Evolutionary conservation across 306 rosid species (phyloP).

Genomic region (Macrotyloma uniflorum): DNA sequence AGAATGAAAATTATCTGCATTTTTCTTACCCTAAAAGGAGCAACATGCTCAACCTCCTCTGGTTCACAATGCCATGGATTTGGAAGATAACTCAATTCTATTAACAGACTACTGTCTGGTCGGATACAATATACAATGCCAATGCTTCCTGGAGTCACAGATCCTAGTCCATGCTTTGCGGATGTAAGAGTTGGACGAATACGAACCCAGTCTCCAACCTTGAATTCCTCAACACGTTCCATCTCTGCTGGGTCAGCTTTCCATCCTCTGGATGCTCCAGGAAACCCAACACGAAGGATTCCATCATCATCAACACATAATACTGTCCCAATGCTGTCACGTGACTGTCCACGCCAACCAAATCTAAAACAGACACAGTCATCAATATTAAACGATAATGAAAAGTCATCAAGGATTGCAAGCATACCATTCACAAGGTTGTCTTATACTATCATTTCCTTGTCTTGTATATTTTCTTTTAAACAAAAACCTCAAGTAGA

Average conservation of each 20-base stretch:
- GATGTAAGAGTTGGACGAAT: conserved; percentile 96
- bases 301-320: conserved; percentile 98
- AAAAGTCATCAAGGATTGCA: conserved; percentile 9
- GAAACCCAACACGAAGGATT: conserved; percentile 97
- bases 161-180: conserved; percentile 95
- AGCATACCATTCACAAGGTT: conserved; percentile 14
- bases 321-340: conserved; percentile 96
- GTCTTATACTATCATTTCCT: background rate
- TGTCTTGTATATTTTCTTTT: background rate
- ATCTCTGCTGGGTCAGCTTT: conserved; percentile 99
- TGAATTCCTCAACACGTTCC: conserved; percentile 99
- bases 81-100: conserved; percentile 95
- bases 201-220: conserved; percentile 98
- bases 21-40: conserved; percentile 77
- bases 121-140: conserved; percentile 96
- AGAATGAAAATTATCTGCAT: conserved; percentile 19
- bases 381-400: conserved; percentile 25
- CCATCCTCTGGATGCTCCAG: conserved; percentile 99
- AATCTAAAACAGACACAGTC: conserved; percentile 58
- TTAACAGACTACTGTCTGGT: conserved; percentile 90
- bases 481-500: background rate
- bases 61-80: conserved; percentile 99
- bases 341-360: conserved; percentile 99
- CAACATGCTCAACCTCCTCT: conserved; percentile 95
- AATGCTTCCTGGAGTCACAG: conserved; percentile 98